Evolutionary conservation across 345 rosid species (phyloP).

Genomic region (Geranium brycei): DNA sequence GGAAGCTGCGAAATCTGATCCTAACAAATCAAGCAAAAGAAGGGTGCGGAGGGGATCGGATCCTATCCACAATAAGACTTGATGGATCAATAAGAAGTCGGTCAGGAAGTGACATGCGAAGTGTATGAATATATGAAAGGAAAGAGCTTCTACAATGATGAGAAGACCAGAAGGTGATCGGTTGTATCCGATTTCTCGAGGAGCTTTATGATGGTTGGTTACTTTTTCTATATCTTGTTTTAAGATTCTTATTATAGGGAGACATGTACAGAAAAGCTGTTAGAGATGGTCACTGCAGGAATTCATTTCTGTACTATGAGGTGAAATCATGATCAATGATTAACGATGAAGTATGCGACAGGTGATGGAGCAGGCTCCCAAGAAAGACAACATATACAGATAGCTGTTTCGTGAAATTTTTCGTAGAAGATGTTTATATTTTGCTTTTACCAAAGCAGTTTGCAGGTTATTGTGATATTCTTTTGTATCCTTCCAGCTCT

Average conservation of each 20-base stretch:
- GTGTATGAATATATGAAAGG: not conserved
- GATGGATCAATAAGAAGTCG: not conserved
- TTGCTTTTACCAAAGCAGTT: not conserved
- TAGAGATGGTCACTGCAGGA: not conserved
- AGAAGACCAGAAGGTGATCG: not conserved
- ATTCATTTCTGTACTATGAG: not conserved
- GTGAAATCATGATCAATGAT: not conserved
- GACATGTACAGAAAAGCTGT: not conserved
- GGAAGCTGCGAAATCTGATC: slow-evolving; percentile 24
- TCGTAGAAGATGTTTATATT: not conserved
- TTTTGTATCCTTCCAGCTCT: not conserved
- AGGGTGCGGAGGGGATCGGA: slow-evolving; percentile 59
- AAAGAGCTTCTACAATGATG: not conserved
- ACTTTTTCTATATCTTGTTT: not conserved
- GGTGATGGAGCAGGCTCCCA: not conserved
- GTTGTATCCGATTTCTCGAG: not conserved
- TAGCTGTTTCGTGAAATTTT: too few species aligned
- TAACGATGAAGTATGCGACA: not conserved
- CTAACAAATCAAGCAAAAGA: slow-evolving; percentile 60
- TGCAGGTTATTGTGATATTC: not conserved
- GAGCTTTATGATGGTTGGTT: not conserved
- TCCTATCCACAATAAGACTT: slow-evolving; percentile 68
- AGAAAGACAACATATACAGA: not conserved
- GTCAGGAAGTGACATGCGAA: not conserved
- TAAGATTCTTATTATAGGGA: not conserved